Base-by-base conservation (phyloP, 331 rosid genomes). In the Quercus phellos region DNA sequence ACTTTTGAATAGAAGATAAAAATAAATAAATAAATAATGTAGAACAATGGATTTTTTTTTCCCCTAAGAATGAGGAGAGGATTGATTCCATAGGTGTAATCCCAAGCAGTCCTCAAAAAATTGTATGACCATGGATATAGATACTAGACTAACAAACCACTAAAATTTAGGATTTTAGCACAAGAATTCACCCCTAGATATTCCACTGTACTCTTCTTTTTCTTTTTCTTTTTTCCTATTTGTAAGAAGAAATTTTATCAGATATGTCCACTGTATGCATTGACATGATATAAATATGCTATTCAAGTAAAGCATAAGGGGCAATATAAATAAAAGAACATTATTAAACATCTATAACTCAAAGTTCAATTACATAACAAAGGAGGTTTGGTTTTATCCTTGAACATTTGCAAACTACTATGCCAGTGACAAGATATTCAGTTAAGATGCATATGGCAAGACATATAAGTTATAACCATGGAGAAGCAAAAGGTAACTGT, bases 291-390 rank as follows among this genome's bases (percentile, higher is more conserved):
- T 51, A 18, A 27, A 10, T 50, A 58, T 29, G 51, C 27, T 51
- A 55, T 29, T 54, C 56, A 46, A 12, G 53, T 12, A 24, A 58
- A 59, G 12, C 46, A 78, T 12, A 35, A 17, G 51, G 51, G 51
- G 51, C 51, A 34, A 66, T 32, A 66, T 66, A 66, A 66, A n/a
- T 9, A 66, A 18, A 11, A 69, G 66, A 84, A 55, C 55, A 24
- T 55, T 27, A 27, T 5, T 27, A 70, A 3, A 59, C 9, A 66
- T 26, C 22, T 69, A 5, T 64, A 42, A 74, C 70, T 53, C 42
- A 38, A 77, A 60, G 34, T 32, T 64, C 19, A 2, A 30, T 5
- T 17, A 19, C 70, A 7, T 14, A 30, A 66, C 2, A 1, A 30
- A 30, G 70, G 51, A 66, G 70, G 24, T 18, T 34, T 32, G 70